Conservation (phyloP, 2,329 filamentous ascomycete genomes). For the Colletotrichum viniferum region DNA sequence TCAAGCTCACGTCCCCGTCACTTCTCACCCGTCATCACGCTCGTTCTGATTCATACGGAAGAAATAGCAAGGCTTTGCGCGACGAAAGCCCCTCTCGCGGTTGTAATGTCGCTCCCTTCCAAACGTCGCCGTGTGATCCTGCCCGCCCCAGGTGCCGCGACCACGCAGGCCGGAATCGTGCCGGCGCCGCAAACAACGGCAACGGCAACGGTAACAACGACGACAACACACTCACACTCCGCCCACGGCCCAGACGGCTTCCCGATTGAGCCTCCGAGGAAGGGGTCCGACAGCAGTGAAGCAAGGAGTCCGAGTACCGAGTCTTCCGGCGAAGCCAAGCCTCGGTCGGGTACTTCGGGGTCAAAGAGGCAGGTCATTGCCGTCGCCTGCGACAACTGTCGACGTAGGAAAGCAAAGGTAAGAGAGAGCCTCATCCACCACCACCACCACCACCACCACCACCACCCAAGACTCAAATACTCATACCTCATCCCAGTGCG, state of each 20-base stretch:
- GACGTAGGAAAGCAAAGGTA: slow-evolving; percentile 16
- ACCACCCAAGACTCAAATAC: not conserved
- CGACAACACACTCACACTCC: not conserved
- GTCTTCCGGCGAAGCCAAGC: slow-evolving; percentile 1
- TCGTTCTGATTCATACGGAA: not conserved
- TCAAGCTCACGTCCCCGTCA: not conserved
- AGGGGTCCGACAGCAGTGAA: not conserved
- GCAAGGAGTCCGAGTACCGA: slow-evolving; percentile 9
- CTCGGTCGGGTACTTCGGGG: not conserved
- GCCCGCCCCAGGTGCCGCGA: not conserved
- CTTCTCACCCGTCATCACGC: not conserved
- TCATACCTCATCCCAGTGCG: not conserved
- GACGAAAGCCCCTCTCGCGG: not conserved
- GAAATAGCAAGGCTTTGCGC: not conserved
- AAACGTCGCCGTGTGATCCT: slow-evolving; percentile 19
- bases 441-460: not conserved
- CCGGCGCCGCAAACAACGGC: not conserved
- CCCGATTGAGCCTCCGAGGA: not conserved
- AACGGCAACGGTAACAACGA: not conserved
- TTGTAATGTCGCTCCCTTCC: slow-evolving; percentile 7
- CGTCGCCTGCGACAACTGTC: slow-evolving; percentile 18
- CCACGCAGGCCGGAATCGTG: not conserved
- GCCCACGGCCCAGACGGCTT: not conserved
- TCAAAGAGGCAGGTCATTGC: slow-evolving; percentile 17
- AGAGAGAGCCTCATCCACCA: not conserved